phyloP scores from a whole-genome alignment of 345 rosid species.

The Corchorus capsularis region DNA sequence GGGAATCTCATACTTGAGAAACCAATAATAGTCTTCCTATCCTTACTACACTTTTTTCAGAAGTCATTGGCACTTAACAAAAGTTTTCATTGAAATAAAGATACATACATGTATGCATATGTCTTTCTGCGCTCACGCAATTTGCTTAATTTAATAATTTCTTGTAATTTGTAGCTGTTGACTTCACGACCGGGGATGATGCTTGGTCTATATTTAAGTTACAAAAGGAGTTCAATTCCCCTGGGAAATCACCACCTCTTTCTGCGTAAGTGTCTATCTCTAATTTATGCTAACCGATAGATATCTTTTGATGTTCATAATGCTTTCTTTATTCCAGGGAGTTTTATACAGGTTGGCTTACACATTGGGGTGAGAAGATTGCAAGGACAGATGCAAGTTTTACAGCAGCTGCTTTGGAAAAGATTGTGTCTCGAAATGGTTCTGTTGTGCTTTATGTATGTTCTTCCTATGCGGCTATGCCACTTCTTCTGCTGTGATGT shows the following conservation, averaged over 20 bases:
- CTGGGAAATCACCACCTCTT: conserved; percentile 94
- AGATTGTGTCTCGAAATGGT: conserved; percentile 73
- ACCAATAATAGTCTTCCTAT: not conserved
- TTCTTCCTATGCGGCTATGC: conserved; percentile 18
- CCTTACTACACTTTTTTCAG: not conserved
- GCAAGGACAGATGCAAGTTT: conserved; percentile 62
- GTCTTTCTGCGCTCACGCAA: not conserved
- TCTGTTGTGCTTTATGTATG: conserved; percentile 96
- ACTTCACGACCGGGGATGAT: conserved; percentile 76
- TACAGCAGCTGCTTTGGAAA: conserved; percentile 73
- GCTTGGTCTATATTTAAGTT: conserved; percentile 86
- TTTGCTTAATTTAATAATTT: not conserved
- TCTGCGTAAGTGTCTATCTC: conserved; percentile 58
- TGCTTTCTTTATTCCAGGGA: conserved; percentile 52
- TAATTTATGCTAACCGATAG: not conserved
- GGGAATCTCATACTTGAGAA: conserved; percentile 10
- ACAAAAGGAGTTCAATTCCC: conserved; percentile 86
- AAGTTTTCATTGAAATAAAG: not conserved
- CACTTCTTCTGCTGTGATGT: conserved; percentile 6
- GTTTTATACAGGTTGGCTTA: conserved; percentile 98
- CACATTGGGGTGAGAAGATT: conserved; percentile 92
- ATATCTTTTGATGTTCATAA: conserved; percentile 15
- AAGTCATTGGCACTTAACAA: not conserved
- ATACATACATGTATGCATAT: not conserved
- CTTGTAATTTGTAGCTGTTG: conserved; percentile 67